Conservation (phyloP, 108 stramenopile genomes). For the Discostella pseudostelligera region DNA sequence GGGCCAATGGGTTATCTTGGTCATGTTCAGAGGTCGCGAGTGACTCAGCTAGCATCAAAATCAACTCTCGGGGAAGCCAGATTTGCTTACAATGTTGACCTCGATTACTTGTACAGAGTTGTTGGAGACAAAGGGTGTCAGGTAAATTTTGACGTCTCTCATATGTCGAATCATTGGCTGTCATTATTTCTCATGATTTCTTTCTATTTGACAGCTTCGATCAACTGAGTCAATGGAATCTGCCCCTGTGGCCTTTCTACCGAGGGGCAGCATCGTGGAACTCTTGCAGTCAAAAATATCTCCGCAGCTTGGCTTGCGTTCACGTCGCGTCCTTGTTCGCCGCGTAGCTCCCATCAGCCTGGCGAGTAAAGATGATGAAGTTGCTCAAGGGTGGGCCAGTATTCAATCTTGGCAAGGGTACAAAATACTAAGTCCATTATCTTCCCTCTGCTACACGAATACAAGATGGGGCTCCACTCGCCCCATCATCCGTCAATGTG, state of each 20-base stretch:
- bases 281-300: constrained; percentile 63
- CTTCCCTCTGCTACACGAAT: constrained; percentile 73
- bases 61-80: constrained; percentile 26
- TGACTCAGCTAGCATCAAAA: constrained; percentile 59
- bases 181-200: not conserved
- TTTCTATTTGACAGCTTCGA: constrained; percentile 52
- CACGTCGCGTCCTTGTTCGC: constrained; percentile 75
- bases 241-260: constrained; percentile 71
- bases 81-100: constrained; percentile 13
- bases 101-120: constrained; percentile 67
- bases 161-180: not conserved
- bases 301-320: constrained; percentile 73
- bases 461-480: constrained; percentile 84
- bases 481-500: constrained; percentile 86
- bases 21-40: constrained; percentile 83
- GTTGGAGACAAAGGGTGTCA: constrained; percentile 89
- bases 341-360: constrained; percentile 41
- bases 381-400: constrained; percentile 80
- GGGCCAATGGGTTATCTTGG: constrained; percentile 88
- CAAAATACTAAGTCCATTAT: constrained; percentile 79
- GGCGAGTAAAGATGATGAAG: constrained; percentile 33
- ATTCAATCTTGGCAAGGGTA: constrained; percentile 86
- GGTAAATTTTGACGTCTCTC: constrained; percentile 29
- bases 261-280: constrained; percentile 77
- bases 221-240: constrained; percentile 83